Evolutionary conservation across 2,329 filamentous ascomycete genomes (phyloP), one percentile per base, ranked within the genome.

Genomic region (Monosporascus sp.): DNA sequence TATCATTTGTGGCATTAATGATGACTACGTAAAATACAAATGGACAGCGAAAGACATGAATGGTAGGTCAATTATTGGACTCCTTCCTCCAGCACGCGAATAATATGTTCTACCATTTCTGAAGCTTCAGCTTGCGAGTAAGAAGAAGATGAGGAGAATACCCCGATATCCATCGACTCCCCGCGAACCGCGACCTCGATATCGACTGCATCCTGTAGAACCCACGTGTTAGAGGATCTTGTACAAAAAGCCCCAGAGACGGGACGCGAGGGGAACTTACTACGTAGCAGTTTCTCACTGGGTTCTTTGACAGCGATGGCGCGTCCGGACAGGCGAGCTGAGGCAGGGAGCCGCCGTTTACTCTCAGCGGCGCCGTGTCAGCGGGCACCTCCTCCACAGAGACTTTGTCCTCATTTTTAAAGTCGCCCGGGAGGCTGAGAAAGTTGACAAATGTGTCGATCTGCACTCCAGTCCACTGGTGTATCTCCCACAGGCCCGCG

Each of bases 401-500:
- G 11, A 46, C 22, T n/a, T 14, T 27, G 17, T 4, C 14, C 11
- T 17, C 17, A 6, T 26, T 26, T 2, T 17, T 27, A 7, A 16
- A 46, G 26, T 22, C n/a, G 34, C 56, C 50, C 20, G 80, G 80
- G 5, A 84, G 68, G 50, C 77, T 83, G 19, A 96, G 69, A 59
- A 96, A 94, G 67, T 97, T 97, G 62, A 96, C 84, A 71, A 90
- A 93, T 0, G 81, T 84, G 60, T 88, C 81, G 1, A 96, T 69
- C 51, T 70, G 75, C 2, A 91, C 71, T 0, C 87, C 87, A 0
- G 89, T 93, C 91, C 91, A 96, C 17, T 77, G 69, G 20, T 76
- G 70, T 38, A 96, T 85, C 66, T 96, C 86, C 72, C 82, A 83
- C 1, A 96, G 72, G 1, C 83, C 83, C 0, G 83, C 84, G 1